Evolutionary conservation across 306 rosid genomes (phyloP), one percentile per base, ranked within the genome.

Genomic region (Castanea crenata): DNA sequence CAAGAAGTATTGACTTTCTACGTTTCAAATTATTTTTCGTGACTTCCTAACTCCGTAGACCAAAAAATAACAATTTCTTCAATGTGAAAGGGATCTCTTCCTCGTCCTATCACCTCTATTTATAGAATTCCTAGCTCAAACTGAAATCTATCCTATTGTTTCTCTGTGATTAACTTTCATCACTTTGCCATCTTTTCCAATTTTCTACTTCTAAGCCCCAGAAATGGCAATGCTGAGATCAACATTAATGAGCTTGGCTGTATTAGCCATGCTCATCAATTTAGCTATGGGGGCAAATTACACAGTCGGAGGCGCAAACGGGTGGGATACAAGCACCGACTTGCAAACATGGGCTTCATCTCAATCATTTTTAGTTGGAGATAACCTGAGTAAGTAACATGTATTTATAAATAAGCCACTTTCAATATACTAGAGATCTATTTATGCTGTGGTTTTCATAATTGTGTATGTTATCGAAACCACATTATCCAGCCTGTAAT

Each of bases 231-330:
- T 54, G 71, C 65, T 57, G 72, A 83, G 82, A 83, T 67, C 84
- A 74, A 78, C 88, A 21, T 5, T 25, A 41, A 31, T 83, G 73
- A 78, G 89, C 59, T 35, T 85, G 46, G 83, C 77, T 12, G 57
- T 83, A 23, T 34, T 79, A 58, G 81, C 86, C 69, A 77, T 76
- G 69, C 83, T 91, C 49, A 74, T 90, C 57, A 75, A 91, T 75
- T 68, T 86, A 71, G 85, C 78, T 75, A 79, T 83, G 86, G 95
- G 91, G 27, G 82, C 84, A 62, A 81, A 82, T 65, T 49, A 88
- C 86, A 83, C 21, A 5, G 97, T 90, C 21, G 98, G 98, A 80
- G 97, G 91, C 64, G 80, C 92, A 49, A 88, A 71, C 55, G 89
- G 88, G 16, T 91, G 98, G 97, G 93, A 91, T 71, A 23, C 90